Percentiles rank a stretch among this genome's conserved stretches.
Conservation (phyloP, 129 eudicot species). For the Arctium lappa region DNA sequence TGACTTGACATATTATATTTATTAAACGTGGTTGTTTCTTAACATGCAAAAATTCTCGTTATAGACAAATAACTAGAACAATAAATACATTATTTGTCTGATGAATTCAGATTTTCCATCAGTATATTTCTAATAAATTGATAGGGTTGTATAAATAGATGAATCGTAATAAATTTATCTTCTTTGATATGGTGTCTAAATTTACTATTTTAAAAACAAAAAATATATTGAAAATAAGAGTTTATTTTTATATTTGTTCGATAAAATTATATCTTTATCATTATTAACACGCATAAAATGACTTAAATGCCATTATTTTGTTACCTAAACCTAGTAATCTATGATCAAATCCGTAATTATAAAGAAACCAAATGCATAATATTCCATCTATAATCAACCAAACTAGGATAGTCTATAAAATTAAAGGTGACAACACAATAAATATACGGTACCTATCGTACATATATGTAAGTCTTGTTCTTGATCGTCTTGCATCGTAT, state of each 20-base stretch:
- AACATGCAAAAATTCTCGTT: background rate
- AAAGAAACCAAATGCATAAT: background rate
- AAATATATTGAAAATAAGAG: too few species aligned
- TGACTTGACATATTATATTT: too few species aligned
- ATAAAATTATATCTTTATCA: background rate
- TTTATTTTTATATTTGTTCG: too few species aligned
- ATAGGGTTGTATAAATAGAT: background rate
- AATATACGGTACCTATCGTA: background rate
- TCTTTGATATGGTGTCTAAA: background rate
- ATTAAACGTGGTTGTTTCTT: background rate
- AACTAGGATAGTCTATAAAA: background rate
- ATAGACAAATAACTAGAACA: background rate
- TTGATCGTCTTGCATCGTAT: background rate
- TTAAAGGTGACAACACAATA: background rate
- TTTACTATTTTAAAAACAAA: background rate
- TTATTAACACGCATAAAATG: background rate
- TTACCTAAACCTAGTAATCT: background rate
- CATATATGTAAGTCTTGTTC: background rate
- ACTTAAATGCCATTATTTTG: background rate
- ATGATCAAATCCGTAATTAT: background rate
- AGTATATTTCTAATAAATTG: background rate
- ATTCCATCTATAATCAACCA: background rate
- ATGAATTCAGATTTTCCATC: background rate
- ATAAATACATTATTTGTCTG: background rate
- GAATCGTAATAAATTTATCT: too few species aligned